phyloP scores from a whole-genome alignment of 495 filamentous ascomycete genomes.

The Mytilinidion resinicola region DNA sequence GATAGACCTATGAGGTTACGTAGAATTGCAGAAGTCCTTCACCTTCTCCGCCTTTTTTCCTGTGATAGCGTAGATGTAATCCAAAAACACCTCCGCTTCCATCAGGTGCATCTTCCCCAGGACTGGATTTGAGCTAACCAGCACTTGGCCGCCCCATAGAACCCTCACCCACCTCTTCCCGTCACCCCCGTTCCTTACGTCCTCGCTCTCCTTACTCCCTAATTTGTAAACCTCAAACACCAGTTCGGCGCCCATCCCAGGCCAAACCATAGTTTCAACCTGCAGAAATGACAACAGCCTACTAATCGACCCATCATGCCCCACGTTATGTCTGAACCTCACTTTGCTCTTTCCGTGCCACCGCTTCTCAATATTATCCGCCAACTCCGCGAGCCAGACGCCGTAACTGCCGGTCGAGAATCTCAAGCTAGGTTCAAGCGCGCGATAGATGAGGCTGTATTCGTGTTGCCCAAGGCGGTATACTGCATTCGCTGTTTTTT shows the following conservation, averaged over 20 bases:
- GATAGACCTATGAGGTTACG: no score
- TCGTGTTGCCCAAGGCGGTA: conserved; percentile 66
- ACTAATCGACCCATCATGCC: conserved; percentile 62
- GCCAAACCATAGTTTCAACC: conserved; percentile 64
- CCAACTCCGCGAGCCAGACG: conserved; percentile 59
- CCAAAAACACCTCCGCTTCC: conserved; percentile 49
- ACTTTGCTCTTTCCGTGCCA: conserved; percentile 36
- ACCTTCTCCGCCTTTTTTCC: conserved; percentile 36
- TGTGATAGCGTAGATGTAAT: conserved; percentile 59
- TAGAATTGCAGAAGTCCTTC: conserved; percentile 1
- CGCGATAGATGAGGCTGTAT: conserved; percentile 63
- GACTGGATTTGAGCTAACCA: conserved; percentile 51
- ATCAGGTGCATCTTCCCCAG: conserved; percentile 59
- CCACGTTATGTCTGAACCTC: conserved; percentile 60
- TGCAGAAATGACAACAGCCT: conserved; percentile 59
- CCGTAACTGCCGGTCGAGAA: conserved; percentile 50
- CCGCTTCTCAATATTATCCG: conserved; percentile 48
- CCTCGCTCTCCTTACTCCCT: neutral
- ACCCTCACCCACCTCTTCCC: conserved; percentile 47
- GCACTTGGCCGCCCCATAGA: conserved; percentile 55
- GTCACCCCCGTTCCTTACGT: conserved; percentile 10
- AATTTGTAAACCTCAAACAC: conserved; percentile 58
- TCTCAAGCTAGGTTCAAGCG: conserved; percentile 48
- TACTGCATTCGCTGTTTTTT: conserved; percentile 50
- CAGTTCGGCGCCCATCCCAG: conserved; percentile 64